phyloP scores from a whole-genome alignment of 768 basidiomycete genomes.

The Serendipita indica region DNA sequence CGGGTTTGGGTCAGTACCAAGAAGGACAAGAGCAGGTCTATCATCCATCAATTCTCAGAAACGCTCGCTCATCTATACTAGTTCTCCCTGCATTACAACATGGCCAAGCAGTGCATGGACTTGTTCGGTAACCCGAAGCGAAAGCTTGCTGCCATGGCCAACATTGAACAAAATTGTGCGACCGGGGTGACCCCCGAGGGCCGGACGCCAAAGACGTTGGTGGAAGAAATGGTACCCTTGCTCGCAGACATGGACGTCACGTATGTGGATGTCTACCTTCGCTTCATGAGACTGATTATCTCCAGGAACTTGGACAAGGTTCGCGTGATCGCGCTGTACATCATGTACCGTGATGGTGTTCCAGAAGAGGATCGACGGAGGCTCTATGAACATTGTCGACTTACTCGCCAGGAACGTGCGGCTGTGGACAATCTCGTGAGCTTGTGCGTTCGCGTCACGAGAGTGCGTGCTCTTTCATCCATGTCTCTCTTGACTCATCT shows the following conservation, averaged over 20 bases:
- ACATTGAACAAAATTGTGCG: conserved; percentile 93
- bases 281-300: not conserved
- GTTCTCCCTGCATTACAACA: conserved; percentile 93
- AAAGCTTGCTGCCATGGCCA: conserved; percentile 66
- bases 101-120: conserved; percentile 96
- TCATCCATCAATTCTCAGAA: conserved; percentile 11
- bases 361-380: conserved; percentile 95
- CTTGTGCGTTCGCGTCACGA: conserved; percentile 69
- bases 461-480: conserved; percentile 35
- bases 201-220: conserved; percentile 83
- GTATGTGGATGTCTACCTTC: conserved; percentile 31
- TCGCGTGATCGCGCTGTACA: conserved; percentile 88
- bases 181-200: conserved; percentile 86
- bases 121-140: conserved; percentile 61
- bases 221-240: conserved; percentile 97
- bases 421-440: conserved; percentile 75
- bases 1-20: conserved; percentile 84
- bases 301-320: conserved; percentile 84
- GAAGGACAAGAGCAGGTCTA: conserved; percentile 87
- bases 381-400: conserved; percentile 85
- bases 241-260: conserved; percentile 74
- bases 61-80: conserved; percentile 21
- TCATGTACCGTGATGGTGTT: conserved; percentile 88
- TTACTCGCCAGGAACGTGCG: conserved; percentile 81
- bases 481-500: not conserved